Base-by-base conservation (phyloP, 768 basidiomycete species). In the Psilocybe tampanensis region DNA sequence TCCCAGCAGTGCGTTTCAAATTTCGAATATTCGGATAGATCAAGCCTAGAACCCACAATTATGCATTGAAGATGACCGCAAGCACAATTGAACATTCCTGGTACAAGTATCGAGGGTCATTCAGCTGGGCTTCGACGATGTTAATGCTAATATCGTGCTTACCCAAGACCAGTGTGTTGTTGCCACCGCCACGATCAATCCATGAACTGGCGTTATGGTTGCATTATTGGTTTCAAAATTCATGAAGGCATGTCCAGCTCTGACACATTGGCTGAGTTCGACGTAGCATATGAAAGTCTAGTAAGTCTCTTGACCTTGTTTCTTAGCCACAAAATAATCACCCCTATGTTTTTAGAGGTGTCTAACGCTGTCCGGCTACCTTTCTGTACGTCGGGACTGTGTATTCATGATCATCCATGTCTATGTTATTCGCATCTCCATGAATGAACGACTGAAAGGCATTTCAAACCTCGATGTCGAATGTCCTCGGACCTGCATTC, bases 181-280 rank as follows among this genome's bases (percentile, higher is more conserved):
- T 48, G 47, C 47, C 47, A 17, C 47, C 47, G 47, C 47, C 47
- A 29, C 29, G 15, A 48, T 33, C 47, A 48, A 29, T 48, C 15
- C 45, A 24, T 24, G 8, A 47, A n/a, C 26, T 24, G 47, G 26
- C 26, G 29, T 24, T 29, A 29, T 29, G 9, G 29, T 29, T 29
- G 29, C 29, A 17, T 47, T 33, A 23, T 48, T 2, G 19, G 15
- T 39, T 13, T 13, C 33, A 34, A 34, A 34, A 15, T 39, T 39
- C 21, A 48, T 32, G 47, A 48, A 48, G 24, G 47, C 26, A 33
- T 9, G 26, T 29, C n/a, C 29, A 17, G 12, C 45, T 48, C 17
- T n/a, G 8, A 48, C 22, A 17, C 12, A 24, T 6, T n/a, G 7
- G 11, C 17, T 22, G 1, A 18, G 4, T 29, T n/a, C n/a, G n/a